Percentiles rank a stretch among this genome's conserved stretches.
These are phyloP conservation scores for Endogone sp. DNA, from an alignment of 192 early-diverging fungal species.

Conservation along the genomic window DNA sequence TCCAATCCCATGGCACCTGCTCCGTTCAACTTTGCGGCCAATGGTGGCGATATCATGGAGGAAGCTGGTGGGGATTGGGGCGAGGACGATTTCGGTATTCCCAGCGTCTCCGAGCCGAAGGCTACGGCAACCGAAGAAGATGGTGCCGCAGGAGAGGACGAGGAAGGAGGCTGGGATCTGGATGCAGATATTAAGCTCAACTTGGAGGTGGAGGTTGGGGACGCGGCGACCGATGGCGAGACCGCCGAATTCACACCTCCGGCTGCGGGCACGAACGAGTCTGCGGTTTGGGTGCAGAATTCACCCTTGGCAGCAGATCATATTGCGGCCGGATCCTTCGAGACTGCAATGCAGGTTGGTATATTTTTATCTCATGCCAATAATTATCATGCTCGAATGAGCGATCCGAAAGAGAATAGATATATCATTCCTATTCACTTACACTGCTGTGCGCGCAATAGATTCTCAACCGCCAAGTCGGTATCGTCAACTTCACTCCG, in stretches of 20 bases:
- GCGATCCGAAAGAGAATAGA: background rate
- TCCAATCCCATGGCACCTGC: constrained; percentile 43
- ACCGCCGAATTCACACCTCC: constrained; percentile 68
- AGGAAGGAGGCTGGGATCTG: constrained; percentile 82
- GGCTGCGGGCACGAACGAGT: constrained; percentile 66
- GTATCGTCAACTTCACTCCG: constrained; percentile 88
- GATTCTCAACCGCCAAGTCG: constrained; percentile 89
- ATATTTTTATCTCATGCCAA: no score
- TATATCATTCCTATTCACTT: background rate
- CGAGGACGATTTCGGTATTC: constrained; percentile 65
- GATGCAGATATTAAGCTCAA: constrained; percentile 74
- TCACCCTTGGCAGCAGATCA: constrained; percentile 88
- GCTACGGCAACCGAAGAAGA: constrained; percentile 31
- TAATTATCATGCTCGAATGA: no score
- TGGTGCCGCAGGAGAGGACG: constrained; percentile 48
- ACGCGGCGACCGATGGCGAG: constrained; percentile 45
- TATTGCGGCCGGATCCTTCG: constrained; percentile 92
- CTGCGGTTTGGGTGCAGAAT: constrained; percentile 78
- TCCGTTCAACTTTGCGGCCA: constrained; percentile 50
- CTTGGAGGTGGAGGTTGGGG: constrained; percentile 58
- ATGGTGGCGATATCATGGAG: constrained; percentile 50
- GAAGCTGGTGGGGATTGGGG: constrained; percentile 76
- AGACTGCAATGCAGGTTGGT: constrained; percentile 94
- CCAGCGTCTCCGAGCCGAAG: constrained; percentile 25
- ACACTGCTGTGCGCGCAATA: constrained; percentile 12